These are phyloP conservation scores for Bondarzewia mesenterica DNA, from an alignment of 1,284 basidiomycete species.

Conservation along the genomic window DNA sequence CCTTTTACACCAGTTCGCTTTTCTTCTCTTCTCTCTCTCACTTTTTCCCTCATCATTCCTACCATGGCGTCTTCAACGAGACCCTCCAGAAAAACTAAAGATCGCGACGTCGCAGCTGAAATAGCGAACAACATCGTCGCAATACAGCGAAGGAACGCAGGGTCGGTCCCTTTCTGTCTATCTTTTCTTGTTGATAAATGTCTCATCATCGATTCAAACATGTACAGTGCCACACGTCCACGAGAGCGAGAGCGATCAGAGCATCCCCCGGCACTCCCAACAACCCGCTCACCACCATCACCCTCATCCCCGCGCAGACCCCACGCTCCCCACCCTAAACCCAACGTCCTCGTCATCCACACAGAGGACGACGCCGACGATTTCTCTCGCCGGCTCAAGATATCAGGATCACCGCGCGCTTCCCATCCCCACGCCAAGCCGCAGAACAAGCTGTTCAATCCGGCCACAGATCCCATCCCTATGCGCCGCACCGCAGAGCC, in stretches of 20 bases:
- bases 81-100: conserved; percentile 25
- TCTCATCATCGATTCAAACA: conserved; percentile 4
- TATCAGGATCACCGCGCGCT: conserved; percentile 40
- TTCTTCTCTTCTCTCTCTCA: conserved; percentile 9
- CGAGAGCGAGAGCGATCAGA: conserved; percentile 43
- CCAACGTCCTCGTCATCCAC: conserved; percentile 23
- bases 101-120: conserved; percentile 46
- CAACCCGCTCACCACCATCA: conserved; percentile 20
- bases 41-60: conserved; percentile 8
- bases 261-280: conserved; percentile 24
- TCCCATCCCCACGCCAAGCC: conserved; percentile 14
- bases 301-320: conserved; percentile 22
- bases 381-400: conserved; percentile 61
- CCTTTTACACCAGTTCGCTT: conserved; percentile 16
- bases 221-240: conserved; percentile 35
- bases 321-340: conserved; percentile 13
- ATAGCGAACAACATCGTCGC: conserved; percentile 60
- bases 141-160: conserved; percentile 54
- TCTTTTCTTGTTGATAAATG: neutral
- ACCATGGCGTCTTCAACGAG: conserved; percentile 6
- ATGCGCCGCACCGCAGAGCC: conserved; percentile 54
- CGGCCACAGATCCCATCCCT: conserved; percentile 58
- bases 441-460: conserved; percentile 56
- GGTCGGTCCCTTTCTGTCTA: conserved; percentile 32
- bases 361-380: conserved; percentile 56